Evolutionary conservation across 164 flowering plant species (phyloP).

Genomic region (Tetracentron sinense): DNA sequence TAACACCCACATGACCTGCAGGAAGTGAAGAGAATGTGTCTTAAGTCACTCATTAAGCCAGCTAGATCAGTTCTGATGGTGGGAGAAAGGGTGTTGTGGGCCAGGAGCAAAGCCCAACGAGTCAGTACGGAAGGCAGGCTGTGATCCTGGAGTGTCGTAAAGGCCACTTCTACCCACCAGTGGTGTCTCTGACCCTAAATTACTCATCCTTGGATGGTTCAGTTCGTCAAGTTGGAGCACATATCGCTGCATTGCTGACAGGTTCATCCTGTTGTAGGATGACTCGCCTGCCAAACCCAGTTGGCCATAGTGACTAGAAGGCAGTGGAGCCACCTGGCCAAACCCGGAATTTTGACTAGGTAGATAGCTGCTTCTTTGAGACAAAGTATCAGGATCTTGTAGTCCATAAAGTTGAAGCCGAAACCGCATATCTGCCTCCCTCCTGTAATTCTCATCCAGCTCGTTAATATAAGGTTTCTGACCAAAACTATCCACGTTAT

Average conservation of each 20-base stretch:
- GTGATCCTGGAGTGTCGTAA: not conserved
- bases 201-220: slow-evolving; percentile 30
- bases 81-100: slow-evolving; percentile 30
- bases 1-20: too few relatives aligned
- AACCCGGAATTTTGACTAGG: slow-evolving; percentile 23
- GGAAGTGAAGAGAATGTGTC: too few relatives aligned
- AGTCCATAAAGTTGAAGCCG: slow-evolving; percentile 33
- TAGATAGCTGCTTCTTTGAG: slow-evolving; percentile 17
- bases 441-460: slow-evolving; percentile 8
- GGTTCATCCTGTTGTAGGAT: slow-evolving; percentile 21
- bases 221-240: slow-evolving; percentile 49
- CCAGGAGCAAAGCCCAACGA: slow-evolving; percentile 40
- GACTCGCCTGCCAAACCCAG: slow-evolving; percentile 14
- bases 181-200: slow-evolving; percentile 12
- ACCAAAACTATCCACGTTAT: slow-evolving; percentile 9
- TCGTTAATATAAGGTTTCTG: slow-evolving; percentile 13
- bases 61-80: slow-evolving; percentile 38
- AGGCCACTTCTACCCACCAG: slow-evolving; percentile 5
- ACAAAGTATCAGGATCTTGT: slow-evolving; percentile 13
- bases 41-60: slow-evolving; percentile 46
- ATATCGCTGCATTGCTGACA: slow-evolving; percentile 43
- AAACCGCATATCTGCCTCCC: slow-evolving; percentile 13
- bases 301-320: slow-evolving; percentile 24
- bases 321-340: slow-evolving; percentile 13
- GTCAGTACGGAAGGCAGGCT: slow-evolving; percentile 16